phyloP scores from a whole-genome alignment of 2,329 filamentous ascomycete genomes.

The Fusarium burgessii region DNA sequence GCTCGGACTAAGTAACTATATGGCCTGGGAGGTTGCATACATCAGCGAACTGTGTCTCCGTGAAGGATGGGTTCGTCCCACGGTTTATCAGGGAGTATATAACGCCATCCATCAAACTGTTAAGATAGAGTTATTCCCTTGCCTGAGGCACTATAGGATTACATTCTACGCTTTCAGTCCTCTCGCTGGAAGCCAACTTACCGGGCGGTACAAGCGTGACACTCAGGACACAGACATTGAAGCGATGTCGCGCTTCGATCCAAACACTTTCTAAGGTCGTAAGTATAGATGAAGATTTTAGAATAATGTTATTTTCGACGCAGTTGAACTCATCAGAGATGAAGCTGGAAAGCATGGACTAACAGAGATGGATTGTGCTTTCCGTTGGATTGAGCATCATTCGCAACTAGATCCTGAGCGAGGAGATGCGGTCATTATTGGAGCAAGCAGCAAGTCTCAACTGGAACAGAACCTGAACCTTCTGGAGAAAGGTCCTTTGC shows the following conservation, averaged over 20 bases:
- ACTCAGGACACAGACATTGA: constrained; percentile 44
- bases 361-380: constrained; percentile 73
- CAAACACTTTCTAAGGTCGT: constrained; percentile 20
- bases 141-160: constrained; percentile 74
- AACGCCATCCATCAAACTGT: constrained; percentile 61
- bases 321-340: constrained; percentile 71
- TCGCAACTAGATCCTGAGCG: constrained; percentile 53
- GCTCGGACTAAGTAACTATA: constrained; percentile 78
- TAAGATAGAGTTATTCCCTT: constrained; percentile 74
- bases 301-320: constrained; percentile 67
- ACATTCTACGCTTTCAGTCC: constrained; percentile 79
- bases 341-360: constrained; percentile 73
- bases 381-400: constrained; percentile 78
- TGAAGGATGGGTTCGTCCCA: constrained; percentile 76
- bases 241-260: constrained; percentile 41
- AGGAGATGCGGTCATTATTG: constrained; percentile 64
- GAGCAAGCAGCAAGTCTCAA: constrained; percentile 62
- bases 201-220: constrained; percentile 63
- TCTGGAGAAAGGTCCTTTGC: constrained; percentile 72
- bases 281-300: constrained; percentile 63
- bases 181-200: constrained; percentile 76
- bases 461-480: constrained; percentile 57
- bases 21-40: constrained; percentile 82
- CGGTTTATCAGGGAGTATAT: constrained; percentile 82
- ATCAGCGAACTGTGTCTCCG: constrained; percentile 75